phyloP scores from a whole-genome alignment of 1,139 yeast species.

The Magnusiomyces magnusii region DNA sequence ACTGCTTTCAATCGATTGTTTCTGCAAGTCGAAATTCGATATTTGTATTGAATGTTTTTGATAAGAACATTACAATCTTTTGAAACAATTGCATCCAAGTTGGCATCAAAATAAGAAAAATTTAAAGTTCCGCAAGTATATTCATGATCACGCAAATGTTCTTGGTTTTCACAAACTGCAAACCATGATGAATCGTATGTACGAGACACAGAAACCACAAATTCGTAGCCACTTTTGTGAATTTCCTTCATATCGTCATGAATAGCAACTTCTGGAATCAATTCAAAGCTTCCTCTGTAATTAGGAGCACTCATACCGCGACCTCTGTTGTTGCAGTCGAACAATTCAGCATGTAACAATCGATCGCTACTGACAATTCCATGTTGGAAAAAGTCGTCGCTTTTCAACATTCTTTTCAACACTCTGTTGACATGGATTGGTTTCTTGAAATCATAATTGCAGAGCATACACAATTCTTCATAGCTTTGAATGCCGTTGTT shows the following conservation, averaged over 20 bases:
- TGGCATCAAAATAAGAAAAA: not conserved
- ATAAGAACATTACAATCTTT: constrained; percentile 8
- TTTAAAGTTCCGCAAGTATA: constrained; percentile 9
- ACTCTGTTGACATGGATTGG: not conserved
- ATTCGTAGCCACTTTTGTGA: not conserved
- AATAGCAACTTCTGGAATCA: not conserved
- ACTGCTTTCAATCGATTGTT: not conserved
- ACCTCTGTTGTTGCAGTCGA: not conserved
- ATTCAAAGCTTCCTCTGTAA: not conserved
- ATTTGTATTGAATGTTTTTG: constrained; percentile 14
- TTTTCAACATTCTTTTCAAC: not conserved
- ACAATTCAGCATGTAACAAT: not conserved
- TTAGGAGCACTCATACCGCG: not conserved
- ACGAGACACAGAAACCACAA: not conserved
- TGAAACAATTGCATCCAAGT: not conserved
- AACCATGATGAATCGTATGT: constrained; percentile 6
- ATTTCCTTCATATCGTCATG: not conserved
- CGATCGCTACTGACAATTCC: not conserved
- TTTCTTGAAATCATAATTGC: not conserved
- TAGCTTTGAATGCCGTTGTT: not conserved
- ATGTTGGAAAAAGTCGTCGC: not conserved
- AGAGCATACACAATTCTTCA: not conserved
- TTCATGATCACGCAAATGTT: constrained; percentile 7
- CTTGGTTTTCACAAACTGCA: constrained; percentile 7
- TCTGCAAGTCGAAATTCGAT: constrained; percentile 3